Evolutionary conservation across 345 rosid species (phyloP).

Genomic region (Corymbia maculata): DNA sequence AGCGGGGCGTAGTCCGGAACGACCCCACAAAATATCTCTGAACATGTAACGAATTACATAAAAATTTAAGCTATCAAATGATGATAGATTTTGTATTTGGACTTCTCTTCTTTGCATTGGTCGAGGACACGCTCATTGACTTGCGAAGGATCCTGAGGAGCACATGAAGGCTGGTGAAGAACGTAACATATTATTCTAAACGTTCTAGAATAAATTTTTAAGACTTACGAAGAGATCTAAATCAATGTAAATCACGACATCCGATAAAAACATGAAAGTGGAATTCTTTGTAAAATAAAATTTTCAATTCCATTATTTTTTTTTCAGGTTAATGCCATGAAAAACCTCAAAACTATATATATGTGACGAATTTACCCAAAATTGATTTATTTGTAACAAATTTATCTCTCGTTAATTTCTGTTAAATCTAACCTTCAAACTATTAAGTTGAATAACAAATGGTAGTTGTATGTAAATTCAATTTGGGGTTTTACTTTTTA

Average conservation of each 20-base stretch:
- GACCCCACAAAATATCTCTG: neutral
- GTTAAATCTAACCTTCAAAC: fast-evolving
- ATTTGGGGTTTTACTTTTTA: fast-evolving
- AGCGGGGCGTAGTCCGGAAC: neutral
- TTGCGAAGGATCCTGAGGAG: neutral
- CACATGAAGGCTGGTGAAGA: neutral
- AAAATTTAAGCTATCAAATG: neutral
- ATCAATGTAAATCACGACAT: neutral
- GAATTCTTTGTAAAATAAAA: neutral
- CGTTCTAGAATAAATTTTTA: neutral
- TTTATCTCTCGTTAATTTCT: no score
- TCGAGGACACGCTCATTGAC: fast-evolving
- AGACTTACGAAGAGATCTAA: neutral
- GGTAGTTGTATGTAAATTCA: fast-evolving
- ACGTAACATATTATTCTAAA: neutral
- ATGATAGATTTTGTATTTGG: fast-evolving
- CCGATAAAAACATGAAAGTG: neutral
- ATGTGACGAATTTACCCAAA: fast-evolving
- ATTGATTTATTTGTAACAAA: fast-evolving
- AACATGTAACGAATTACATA: fast-evolving
- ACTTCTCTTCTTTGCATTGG: neutral
- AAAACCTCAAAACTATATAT: fast-evolving
- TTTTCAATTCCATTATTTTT: neutral
- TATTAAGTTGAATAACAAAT: no score
- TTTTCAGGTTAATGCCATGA: neutral